Evolutionary conservation across 495 filamentous ascomycete genomes (phyloP).

Genomic region (Letharia lupina): DNA sequence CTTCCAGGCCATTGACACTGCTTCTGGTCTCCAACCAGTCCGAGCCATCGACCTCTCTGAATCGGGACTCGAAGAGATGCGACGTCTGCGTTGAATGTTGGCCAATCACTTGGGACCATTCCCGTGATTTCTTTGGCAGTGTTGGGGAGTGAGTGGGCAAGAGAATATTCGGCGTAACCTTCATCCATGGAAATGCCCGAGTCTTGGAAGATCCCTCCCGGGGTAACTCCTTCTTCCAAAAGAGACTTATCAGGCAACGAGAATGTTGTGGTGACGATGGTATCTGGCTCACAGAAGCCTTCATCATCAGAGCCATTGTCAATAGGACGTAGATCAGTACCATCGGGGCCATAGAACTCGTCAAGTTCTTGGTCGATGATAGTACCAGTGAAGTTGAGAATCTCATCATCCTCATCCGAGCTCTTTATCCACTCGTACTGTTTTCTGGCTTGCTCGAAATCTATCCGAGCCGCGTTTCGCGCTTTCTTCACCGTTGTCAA

Average conservation of each 20-base stretch:
- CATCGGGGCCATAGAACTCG: slow-evolving; percentile 1
- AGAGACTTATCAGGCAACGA: background rate
- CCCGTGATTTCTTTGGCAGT: background rate
- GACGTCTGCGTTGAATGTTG: background rate
- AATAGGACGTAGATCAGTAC: background rate
- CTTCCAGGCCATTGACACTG: background rate
- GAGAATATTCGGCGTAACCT: background rate
- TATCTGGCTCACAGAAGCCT: background rate
- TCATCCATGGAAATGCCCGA: slow-evolving; percentile 5
- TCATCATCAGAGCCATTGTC: background rate
- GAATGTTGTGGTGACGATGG: background rate
- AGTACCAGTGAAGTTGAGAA: background rate
- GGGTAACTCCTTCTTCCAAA: background rate
- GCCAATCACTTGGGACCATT: background rate
- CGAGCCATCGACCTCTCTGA: background rate
- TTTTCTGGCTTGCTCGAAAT: background rate
- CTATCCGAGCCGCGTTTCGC: background rate
- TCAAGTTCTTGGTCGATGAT: background rate
- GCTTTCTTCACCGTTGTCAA: background rate
- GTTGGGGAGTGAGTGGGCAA: background rate
- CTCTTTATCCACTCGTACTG: background rate
- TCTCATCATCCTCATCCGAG: background rate
- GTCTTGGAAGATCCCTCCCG: slow-evolving; percentile 6
- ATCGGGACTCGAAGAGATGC: background rate
- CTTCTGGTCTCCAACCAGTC: background rate